Evolutionary conservation across 1,139 yeast genomes (phyloP).

Genomic region (Hansenula lynferdii): DNA sequence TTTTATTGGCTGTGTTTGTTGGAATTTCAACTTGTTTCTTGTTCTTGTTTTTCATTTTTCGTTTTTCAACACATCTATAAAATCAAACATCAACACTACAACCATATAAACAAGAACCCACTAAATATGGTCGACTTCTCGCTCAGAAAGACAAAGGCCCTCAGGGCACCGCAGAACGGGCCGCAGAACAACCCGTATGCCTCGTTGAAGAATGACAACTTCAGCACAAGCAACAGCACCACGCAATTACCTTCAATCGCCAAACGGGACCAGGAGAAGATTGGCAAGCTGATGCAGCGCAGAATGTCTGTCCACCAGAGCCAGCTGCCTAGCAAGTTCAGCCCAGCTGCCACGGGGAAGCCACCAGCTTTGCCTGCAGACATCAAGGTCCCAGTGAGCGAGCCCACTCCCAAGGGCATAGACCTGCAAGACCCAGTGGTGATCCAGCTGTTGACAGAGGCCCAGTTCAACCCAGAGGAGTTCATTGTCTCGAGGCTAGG

Average conservation of each 20-base stretch:
- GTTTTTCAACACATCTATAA: neutral
- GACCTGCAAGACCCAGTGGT: constrained; percentile 19
- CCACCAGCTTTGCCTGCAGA: constrained; percentile 46
- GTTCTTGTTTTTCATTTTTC: neutral
- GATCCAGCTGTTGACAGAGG: constrained; percentile 25
- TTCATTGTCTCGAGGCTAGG: constrained; percentile 52
- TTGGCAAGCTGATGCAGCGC: constrained; percentile 35
- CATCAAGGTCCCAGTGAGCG: too few species aligned
- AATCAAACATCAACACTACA: neutral
- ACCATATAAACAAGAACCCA: too few species aligned
- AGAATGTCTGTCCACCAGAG: constrained; percentile 32
- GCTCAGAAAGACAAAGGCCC: constrained; percentile 23
- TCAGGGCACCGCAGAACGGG: neutral
- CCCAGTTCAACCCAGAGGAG: constrained; percentile 41
- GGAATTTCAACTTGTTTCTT: too few species aligned
- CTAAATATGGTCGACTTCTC: constrained; percentile 29
- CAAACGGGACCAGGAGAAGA: constrained; percentile 31
- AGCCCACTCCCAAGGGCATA: too few species aligned
- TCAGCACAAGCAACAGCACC: constrained; percentile 23
- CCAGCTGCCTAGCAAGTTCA: constrained; percentile 10
- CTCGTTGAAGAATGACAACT: constrained; percentile 13
- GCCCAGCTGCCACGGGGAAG: constrained; percentile 12
- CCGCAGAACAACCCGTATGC: constrained; percentile 25
- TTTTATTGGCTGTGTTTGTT: neutral
- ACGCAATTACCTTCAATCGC: constrained; percentile 29